A percentile compares a stretch with the other conserved stretches of the same genome.
Evolutionary conservation across 768 basidiomycete species (phyloP).

Genomic region (Paxillus involutus): DNA sequence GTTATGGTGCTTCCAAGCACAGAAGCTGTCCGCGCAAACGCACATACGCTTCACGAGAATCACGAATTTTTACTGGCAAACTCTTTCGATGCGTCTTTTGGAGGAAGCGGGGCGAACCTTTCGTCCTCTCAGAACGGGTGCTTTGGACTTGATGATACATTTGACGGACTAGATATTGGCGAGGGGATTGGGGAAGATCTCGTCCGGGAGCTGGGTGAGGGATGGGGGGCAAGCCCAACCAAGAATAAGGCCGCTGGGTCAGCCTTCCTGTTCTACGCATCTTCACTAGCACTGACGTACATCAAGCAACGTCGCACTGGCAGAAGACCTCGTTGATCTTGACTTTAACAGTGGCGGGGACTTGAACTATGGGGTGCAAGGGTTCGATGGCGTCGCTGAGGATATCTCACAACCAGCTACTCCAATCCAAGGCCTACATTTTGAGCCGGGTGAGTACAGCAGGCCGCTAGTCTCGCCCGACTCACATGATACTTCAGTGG

Average conservation of each 20-base stretch:
- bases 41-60: slow-evolving; percentile 70
- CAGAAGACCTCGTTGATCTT: slow-evolving; percentile 18
- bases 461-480: neutral
- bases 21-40: slow-evolving; percentile 50
- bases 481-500: slow-evolving; percentile 2
- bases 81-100: slow-evolving; percentile 65
- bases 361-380: slow-evolving; percentile 24
- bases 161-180: slow-evolving; percentile 58
- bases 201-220: slow-evolving; percentile 71
- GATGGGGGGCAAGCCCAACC: slow-evolving; percentile 47
- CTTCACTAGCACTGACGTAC: slow-evolving; percentile 9
- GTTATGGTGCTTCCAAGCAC: slow-evolving; percentile 25
- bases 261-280: neutral
- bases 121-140: slow-evolving; percentile 59
- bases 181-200: slow-evolving; percentile 71
- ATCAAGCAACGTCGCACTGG: slow-evolving; percentile 12
- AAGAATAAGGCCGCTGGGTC: slow-evolving; percentile 16
- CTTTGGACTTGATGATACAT: slow-evolving; percentile 53
- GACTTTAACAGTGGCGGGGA: slow-evolving; percentile 16
- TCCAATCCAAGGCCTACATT: neutral
- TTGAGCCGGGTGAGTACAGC: slow-evolving; percentile 8
- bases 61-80: slow-evolving; percentile 65
- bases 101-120: slow-evolving; percentile 34
- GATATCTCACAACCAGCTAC: neutral
- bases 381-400: neutral